Conservation (phyloP, 768 basidiomycete genomes). For the Naganishia randhawae region DNA sequence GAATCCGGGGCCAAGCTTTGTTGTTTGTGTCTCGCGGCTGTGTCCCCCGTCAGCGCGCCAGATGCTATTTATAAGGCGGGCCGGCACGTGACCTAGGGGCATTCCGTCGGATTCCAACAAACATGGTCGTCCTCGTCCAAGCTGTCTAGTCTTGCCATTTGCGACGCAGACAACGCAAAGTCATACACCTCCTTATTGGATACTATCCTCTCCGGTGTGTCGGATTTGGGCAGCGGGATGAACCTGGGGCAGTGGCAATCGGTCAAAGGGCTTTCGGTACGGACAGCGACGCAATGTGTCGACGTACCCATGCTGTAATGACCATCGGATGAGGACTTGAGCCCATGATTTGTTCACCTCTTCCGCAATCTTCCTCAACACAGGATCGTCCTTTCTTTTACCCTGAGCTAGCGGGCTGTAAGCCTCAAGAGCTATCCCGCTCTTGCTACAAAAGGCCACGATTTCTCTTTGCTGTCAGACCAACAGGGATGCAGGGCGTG, state of each 20-base stretch:
- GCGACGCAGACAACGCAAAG: conserved; percentile 65
- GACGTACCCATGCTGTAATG: conserved; percentile 55
- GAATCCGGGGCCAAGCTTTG: conserved; percentile 3
- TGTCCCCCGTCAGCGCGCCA: conserved; percentile 10
- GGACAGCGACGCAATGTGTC: too few relatives aligned
- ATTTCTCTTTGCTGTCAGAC: conserved; percentile 70
- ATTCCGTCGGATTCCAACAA: conserved; percentile 39
- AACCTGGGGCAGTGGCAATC: conserved; percentile 55
- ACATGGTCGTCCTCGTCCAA: conserved; percentile 60
- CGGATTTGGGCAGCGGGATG: conserved; percentile 78
- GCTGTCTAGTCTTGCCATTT: conserved; percentile 64
- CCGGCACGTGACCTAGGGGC: conserved; percentile 32
- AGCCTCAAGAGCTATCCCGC: conserved; percentile 49
- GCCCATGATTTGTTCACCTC: conserved; percentile 49
- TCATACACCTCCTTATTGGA: conserved; percentile 68
- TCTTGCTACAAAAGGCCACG: conserved; percentile 66
- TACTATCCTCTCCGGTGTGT: conserved; percentile 49
- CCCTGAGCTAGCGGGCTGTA: conserved; percentile 45
- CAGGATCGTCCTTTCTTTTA: conserved; percentile 38
- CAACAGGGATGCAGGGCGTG: too few relatives aligned
- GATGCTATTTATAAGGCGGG: neutral
- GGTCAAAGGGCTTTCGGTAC: too few relatives aligned
- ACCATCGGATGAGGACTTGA: conserved; percentile 55
- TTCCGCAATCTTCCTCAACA: conserved; percentile 37
- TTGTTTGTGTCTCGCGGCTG: conserved; percentile 12